phyloP scores from a whole-genome alignment of 2,329 filamentous ascomycete species.

The Alternaria ventricosa region DNA sequence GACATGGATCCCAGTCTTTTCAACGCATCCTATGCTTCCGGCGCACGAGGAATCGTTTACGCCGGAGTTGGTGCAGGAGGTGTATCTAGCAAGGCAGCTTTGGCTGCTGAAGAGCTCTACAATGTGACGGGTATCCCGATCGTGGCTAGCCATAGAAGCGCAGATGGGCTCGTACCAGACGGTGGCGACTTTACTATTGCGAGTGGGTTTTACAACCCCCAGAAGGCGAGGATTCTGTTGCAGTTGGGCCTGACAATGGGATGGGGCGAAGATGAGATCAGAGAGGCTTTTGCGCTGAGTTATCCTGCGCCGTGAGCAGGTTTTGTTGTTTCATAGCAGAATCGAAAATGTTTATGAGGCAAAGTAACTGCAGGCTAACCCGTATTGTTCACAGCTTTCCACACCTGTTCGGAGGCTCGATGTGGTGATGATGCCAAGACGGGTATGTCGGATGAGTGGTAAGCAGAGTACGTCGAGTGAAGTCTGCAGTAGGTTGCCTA shows the following conservation, averaged over 20 bases:
- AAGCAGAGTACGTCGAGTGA: not conserved
- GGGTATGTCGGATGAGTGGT: not conserved
- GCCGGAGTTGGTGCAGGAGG: conserved; percentile 64
- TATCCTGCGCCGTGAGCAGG: conserved; percentile 29
- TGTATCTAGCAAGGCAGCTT: conserved; percentile 37
- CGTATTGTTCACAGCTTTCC: not conserved
- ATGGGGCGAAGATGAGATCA: conserved; percentile 54
- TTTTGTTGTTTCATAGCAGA: not conserved
- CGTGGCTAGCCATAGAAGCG: conserved; percentile 59
- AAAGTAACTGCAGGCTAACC: not conserved
- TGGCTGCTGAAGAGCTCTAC: conserved; percentile 54
- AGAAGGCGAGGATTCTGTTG: conserved; percentile 62
- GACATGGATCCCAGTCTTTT: conserved; percentile 59
- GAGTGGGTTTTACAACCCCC: conserved; percentile 62
- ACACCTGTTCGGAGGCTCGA: not conserved
- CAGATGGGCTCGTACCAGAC: conserved; percentile 60
- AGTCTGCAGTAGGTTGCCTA: not conserved
- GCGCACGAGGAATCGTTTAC: conserved; percentile 62
- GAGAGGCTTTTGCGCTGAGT: conserved; percentile 40
- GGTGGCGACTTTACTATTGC: conserved; percentile 47
- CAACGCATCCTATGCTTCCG: conserved; percentile 56
- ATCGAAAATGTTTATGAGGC: not conserved
- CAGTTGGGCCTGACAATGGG: conserved; percentile 45
- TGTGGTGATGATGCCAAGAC: not conserved
- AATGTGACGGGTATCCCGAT: conserved; percentile 57